These are phyloP conservation scores for Exophiala phaeomuriformis DNA, from an alignment of 2,329 filamentous ascomycete species.

Conservation along the genomic window DNA sequence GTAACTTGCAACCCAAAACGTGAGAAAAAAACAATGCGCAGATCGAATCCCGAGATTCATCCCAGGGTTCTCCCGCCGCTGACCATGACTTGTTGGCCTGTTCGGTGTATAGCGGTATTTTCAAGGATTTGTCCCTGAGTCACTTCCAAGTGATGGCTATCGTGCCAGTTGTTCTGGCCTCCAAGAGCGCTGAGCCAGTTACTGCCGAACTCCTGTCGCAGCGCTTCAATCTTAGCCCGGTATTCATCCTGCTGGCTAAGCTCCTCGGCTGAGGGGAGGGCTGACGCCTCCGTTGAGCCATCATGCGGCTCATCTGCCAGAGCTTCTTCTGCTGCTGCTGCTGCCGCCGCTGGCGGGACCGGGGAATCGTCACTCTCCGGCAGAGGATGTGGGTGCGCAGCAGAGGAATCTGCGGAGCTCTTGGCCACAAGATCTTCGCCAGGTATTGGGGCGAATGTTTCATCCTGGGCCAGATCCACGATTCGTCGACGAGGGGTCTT, in stretches of 20 bases:
- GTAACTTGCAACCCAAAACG: neutral
- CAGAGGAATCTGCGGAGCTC: conserved; percentile 3
- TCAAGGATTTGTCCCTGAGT: conserved; percentile 20
- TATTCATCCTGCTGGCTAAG: conserved; percentile 56
- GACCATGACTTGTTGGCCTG: conserved; percentile 36
- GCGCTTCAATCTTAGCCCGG: conserved; percentile 75
- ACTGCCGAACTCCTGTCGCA: conserved; percentile 77
- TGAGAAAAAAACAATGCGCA: neutral
- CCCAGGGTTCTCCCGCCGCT: conserved; percentile 37
- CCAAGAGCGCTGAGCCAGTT: conserved; percentile 80
- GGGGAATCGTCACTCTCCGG: conserved; percentile 18
- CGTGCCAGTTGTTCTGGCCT: conserved; percentile 57
- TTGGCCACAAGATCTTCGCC: conserved; percentile 17
- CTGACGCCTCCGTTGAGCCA: conserved; percentile 8
- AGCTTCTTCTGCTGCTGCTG: conserved; percentile 1
- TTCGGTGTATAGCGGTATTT: conserved; percentile 28
- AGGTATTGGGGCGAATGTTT: conserved; percentile 25
- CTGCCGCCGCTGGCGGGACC: conserved; percentile 53
- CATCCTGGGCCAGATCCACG: conserved; percentile 49
- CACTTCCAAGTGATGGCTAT: conserved; percentile 22
- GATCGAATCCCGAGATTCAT: conserved; percentile 15
- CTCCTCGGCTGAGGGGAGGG: conserved; percentile 8
- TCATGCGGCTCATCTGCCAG: conserved; percentile 9
- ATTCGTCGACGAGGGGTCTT: conserved; percentile 52
- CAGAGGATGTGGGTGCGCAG: conserved; percentile 15